Evolutionary conservation across 2,329 filamentous ascomycete genomes (phyloP), one percentile per base, ranked within the genome.

Genomic region (Fusarium verrucosum): DNA sequence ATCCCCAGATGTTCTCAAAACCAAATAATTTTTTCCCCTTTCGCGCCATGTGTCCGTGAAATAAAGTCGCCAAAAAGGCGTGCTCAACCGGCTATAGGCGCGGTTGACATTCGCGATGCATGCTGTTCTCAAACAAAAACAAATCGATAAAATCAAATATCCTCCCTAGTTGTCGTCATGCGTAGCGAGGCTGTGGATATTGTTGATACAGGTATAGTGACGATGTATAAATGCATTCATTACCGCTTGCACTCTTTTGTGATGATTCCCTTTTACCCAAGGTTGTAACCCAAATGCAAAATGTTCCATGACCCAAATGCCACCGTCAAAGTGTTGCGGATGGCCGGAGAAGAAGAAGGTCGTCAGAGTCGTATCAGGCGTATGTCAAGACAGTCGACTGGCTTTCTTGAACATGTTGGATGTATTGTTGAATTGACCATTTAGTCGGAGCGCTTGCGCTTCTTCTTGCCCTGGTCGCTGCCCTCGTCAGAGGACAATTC

Each of bases 361-460:
- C 70, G 68, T 72, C 70, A 71, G 70, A 65, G 69, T 76, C 75
- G 68, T 77, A 58, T 70, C 73, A 72, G 72, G 73, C 75, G 51
- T 76, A 52, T 62, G 66, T 69, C 62, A 66, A 71, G 60, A 62
- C 50, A 41, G 58, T 65, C 58, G 38, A 64, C 56, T 54, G 44
- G 62, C 65, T 58, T 33, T 64, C 64, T 66, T 63, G 55, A 66
- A 58, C 64, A 56, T 64, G 53, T 51, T 56, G 33, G 35, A 59
- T 47, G 25, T 63, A 28, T 66, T 43, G 33, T 46, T 50, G 40
- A 19, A n/a, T 40, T 30, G 32, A 58, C 44, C 25, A 52, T 72
- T 79, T 81, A 90, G 57, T 89, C 86, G 36, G 85, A 85, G 75
- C 91, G 89, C 89, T 94, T 95, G 85, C 92, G 92, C 81, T 88